Base-by-base conservation (phyloP, 2,329 filamentous ascomycete species). In the Fusarium xyrophilum region DNA sequence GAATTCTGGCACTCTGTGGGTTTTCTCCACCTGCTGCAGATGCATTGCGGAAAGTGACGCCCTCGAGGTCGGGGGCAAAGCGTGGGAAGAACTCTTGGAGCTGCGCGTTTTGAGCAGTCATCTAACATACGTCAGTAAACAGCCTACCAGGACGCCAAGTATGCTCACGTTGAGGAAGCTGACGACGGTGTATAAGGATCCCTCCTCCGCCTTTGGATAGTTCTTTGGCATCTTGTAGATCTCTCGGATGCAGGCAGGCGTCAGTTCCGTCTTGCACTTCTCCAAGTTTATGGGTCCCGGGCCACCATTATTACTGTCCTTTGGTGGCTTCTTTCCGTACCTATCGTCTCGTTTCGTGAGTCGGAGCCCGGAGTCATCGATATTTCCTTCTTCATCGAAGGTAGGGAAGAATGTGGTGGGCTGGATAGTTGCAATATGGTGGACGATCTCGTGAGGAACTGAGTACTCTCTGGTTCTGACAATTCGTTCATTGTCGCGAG, bases 151-250 rank as follows among this genome's bases (percentile, higher is more conserved):
- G 7, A 44, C 5, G 6, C 19, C 9, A 33, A 30, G 13, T 21
- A 2, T 3, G 65, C 73, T 67, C 69, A 80, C 81, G 38, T 78
- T 75, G 1, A 79, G 69, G 63, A 84, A 85, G 7, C 82, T 83
- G 23, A 70, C 70, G 21, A 93, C 88, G n/a, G 89, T 90, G 52
- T 89, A 86, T 60, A 84, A 86, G 59, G 90, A 89, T 1, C 79
- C 90, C 27, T 82, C 87, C 72, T 82, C 86, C 14, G 88, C 85
- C 25, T 77, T 88, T 11, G 85, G 79, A 12, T 90, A 88, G 30
- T 79, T 75, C 12, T 75, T 32, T 28, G 76, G 76, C 28, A 85
- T 78, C 6, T 79, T 79, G 73, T 85, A 85, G 17, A 84, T 70
- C 10, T 79, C 76, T 39, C 79, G 77, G 7, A 85, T 62, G 33